phyloP scores from a whole-genome alignment of 345 rosid species.

The Acer negundo region DNA sequence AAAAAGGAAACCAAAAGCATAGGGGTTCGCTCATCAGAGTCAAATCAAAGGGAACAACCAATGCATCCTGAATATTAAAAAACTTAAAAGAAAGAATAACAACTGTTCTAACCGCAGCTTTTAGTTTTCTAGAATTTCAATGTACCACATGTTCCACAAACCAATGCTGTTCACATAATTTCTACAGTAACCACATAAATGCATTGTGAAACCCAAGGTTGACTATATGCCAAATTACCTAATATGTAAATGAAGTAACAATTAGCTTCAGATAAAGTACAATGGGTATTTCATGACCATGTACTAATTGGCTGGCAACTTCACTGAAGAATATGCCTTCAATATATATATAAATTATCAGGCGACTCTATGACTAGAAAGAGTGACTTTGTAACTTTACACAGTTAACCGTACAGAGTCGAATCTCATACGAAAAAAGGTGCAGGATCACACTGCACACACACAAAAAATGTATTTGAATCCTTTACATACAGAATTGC shows the following conservation, averaged over 20 bases:
- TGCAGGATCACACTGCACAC: too few relatives aligned
- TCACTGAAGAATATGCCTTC: not conserved
- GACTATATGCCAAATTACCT: not conserved
- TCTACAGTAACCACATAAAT: not conserved
- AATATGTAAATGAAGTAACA: not conserved
- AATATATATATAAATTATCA: too few relatives aligned
- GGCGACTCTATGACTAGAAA: too few relatives aligned
- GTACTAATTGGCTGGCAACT: not conserved
- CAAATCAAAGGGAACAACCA: constrained; percentile 5
- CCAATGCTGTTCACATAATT: not conserved
- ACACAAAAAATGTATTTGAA: too few relatives aligned
- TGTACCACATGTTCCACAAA: not conserved
- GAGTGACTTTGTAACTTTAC: too few relatives aligned
- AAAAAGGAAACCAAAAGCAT: not conserved
- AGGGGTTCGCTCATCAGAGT: not conserved
- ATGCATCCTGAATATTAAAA: not conserved
- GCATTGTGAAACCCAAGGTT: not conserved
- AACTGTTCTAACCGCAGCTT: not conserved
- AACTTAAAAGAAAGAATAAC: not conserved
- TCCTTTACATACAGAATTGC: not conserved
- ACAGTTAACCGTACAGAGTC: too few relatives aligned
- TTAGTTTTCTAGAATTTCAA: constrained; percentile 2
- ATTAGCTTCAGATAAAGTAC: not conserved
- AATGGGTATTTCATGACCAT: not conserved
- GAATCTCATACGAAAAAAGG: too few relatives aligned